These are phyloP conservation scores for Chlamydomonas sp. DNA, from an alignment of 139 green algal species.

Conservation along the genomic window DNA sequence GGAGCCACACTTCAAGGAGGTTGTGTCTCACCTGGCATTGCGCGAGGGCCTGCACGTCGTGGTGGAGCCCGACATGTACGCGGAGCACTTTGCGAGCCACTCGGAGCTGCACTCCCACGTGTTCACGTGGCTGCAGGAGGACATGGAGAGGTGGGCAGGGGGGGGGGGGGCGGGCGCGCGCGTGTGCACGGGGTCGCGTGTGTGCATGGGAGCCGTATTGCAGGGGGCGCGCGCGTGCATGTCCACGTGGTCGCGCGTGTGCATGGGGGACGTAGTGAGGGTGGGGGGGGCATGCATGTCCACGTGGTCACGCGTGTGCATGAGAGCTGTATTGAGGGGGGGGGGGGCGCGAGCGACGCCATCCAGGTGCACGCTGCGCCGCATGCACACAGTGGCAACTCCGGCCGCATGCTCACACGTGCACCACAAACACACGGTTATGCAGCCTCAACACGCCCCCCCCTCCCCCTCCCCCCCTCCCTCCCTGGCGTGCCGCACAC, in stretches of 20 bases:
- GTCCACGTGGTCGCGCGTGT: too few species aligned
- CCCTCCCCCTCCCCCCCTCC: background rate
- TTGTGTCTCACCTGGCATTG: slow-evolving; percentile 59
- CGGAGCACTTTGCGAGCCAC: slow-evolving; percentile 21
- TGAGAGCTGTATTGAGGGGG: too few species aligned
- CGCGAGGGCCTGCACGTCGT: slow-evolving; percentile 73
- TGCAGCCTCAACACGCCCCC: too few species aligned
- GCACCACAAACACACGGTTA: too few species aligned
- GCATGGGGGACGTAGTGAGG: too few species aligned
- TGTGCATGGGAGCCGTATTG: background rate
- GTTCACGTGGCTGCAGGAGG: slow-evolving; percentile 44
- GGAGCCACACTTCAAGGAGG: slow-evolving; percentile 53
- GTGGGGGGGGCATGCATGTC: too few species aligned
- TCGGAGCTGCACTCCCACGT: slow-evolving; percentile 20
- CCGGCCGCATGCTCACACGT: too few species aligned
- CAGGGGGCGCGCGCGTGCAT: too few species aligned
- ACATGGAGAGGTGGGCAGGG: slow-evolving; percentile 35
- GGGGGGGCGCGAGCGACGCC: too few species aligned
- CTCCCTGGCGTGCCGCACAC: background rate
- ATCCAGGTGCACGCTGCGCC: too few species aligned
- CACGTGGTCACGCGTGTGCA: too few species aligned
- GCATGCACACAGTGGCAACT: too few species aligned
- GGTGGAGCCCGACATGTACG: slow-evolving; percentile 77
- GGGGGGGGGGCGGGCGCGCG: background rate
- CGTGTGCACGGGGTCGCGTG: background rate